These are phyloP conservation scores for Cercophora scortea DNA, from an alignment of 495 filamentous ascomycete genomes.

Conservation along the genomic window DNA sequence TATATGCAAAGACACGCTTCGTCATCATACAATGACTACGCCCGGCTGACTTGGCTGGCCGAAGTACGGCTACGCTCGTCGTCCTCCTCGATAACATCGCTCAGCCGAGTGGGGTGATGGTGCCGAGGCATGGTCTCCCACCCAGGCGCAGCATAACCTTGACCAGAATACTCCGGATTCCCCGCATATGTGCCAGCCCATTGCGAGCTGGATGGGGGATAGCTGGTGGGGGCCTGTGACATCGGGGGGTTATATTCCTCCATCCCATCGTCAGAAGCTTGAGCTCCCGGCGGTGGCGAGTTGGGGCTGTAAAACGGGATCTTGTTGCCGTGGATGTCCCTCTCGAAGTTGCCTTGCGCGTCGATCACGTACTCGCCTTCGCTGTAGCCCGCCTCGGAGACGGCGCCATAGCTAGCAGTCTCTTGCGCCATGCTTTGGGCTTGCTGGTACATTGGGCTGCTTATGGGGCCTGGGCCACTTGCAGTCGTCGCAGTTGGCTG, in stretches of 20 bases:
- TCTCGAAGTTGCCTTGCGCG: slow-evolving; percentile 37
- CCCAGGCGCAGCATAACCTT: slow-evolving; percentile 58
- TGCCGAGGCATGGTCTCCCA: slow-evolving; percentile 83
- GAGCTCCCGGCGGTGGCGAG: slow-evolving; percentile 17
- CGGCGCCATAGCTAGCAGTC: slow-evolving; percentile 26
- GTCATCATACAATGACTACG: not conserved
- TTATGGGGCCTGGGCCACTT: not conserved
- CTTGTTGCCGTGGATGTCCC: slow-evolving; percentile 38
- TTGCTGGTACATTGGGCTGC: slow-evolving; percentile 14
- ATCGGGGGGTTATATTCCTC: slow-evolving; percentile 43
- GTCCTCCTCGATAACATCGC: slow-evolving; percentile 86
- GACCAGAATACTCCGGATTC: slow-evolving; percentile 39
- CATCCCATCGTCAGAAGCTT: slow-evolving; percentile 34
- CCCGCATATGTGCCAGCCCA: slow-evolving; percentile 21
- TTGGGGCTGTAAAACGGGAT: slow-evolving; percentile 32
- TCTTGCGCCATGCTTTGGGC: slow-evolving; percentile 12
- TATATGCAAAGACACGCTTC: not conserved
- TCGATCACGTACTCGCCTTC: slow-evolving; percentile 53
- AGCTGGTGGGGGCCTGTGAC: slow-evolving; percentile 26
- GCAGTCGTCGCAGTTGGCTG: slow-evolving; percentile 23
- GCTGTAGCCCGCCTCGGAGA: slow-evolving; percentile 46
- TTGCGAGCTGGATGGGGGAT: slow-evolving; percentile 28
- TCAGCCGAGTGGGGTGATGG: slow-evolving; percentile 89
- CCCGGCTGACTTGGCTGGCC: slow-evolving; percentile 40
- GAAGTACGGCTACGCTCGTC: slow-evolving; percentile 62